Evolutionary conservation across 768 basidiomycete genomes (phyloP), one percentile per base, ranked within the genome.

Genomic region (Coprinellus aureogranulatus): DNA sequence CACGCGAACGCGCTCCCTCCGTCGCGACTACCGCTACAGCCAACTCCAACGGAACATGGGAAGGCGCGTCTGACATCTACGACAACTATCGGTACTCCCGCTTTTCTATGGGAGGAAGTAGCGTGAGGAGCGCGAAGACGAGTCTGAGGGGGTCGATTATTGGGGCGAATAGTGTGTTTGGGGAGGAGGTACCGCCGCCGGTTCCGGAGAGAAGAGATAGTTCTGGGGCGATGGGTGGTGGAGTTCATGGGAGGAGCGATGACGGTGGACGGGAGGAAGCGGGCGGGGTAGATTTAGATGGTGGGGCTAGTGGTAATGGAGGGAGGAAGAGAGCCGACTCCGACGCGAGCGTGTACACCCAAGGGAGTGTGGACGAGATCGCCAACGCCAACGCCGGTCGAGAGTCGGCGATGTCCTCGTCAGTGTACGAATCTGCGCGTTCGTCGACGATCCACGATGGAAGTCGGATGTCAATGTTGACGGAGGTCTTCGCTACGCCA

Each of bases 71-170:
- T 1, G 87, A 90, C 61, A 90, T 92, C 51, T 92, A 92, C 60
- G 90, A 92, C 67, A 82, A 89, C 59, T 92, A 92, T 66, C 79
- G 87, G 23, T 90, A 90, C 61, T 88, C 88, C 20, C 74, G 85
- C 4, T 78, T 77, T 53, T 88, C 86, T 0, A 73, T 83, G 55
- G 34, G 34, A 75, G 67, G 23, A 75, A 76, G 39, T 75, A 72
- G 62, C 34, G 27, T 54, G 3, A 26, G 22, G 1, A 42, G 44
- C 1, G 51, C 50, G 9, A 34, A 28, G 51, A 54, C 30, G 51
- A 37, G 53, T 25, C 20, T 37, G 5, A 34, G 57, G 28, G 26
- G 50, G 14, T 8, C 31, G 26, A 51, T 40, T 27, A 40, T 16
- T 12, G 34, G 10, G 6, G 30, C 18, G 50, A 46, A n/a, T n/a